phyloP scores from a whole-genome alignment of 768 basidiomycete species.

The Tephrocybe rancida region DNA sequence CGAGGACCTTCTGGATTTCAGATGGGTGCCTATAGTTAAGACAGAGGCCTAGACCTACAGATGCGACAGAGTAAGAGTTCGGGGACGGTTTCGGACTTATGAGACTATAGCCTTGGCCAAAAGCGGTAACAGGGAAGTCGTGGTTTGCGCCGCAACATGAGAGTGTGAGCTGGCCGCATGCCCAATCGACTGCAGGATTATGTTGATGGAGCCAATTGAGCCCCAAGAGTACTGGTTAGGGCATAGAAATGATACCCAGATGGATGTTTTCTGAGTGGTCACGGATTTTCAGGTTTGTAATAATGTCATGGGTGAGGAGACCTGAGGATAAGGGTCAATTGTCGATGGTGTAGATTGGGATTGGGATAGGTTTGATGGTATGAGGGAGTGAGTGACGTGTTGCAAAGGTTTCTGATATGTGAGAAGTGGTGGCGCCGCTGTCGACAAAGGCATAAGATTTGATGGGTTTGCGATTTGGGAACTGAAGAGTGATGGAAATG shows the following conservation, averaged over 20 bases:
- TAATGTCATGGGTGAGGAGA: conserved; percentile 38
- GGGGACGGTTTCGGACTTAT: conserved; percentile 5
- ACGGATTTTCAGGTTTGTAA: conserved; percentile 26
- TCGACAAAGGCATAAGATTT: conserved; percentile 38
- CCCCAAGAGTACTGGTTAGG: conserved; percentile 37
- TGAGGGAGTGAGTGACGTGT: conserved; percentile 32
- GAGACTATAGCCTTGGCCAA: not conserved
- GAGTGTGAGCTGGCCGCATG: conserved; percentile 19
- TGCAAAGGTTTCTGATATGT: conserved; percentile 38
- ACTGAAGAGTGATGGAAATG: conserved; percentile 26
- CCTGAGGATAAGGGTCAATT: conserved; percentile 40
- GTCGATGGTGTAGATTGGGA: conserved; percentile 31
- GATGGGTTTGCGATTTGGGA: conserved; percentile 32
- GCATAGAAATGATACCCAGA: conserved; percentile 32
- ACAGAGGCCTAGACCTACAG: conserved; percentile 11
- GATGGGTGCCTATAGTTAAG: conserved; percentile 25
- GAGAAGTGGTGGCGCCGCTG: conserved; percentile 35
- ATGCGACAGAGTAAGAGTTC: conserved; percentile 12
- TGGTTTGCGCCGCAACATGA: conserved; percentile 18
- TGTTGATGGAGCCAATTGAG: conserved; percentile 37
- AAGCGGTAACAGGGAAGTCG: not conserved
- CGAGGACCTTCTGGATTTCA: conserved; percentile 13
- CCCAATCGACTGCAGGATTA: conserved; percentile 38
- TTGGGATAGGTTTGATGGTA: conserved; percentile 25
- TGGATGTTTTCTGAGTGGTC: conserved; percentile 30